phyloP scores from a whole-genome alignment of 352 stramenopile genomes.

The Phytophthora sojae region DNA sequence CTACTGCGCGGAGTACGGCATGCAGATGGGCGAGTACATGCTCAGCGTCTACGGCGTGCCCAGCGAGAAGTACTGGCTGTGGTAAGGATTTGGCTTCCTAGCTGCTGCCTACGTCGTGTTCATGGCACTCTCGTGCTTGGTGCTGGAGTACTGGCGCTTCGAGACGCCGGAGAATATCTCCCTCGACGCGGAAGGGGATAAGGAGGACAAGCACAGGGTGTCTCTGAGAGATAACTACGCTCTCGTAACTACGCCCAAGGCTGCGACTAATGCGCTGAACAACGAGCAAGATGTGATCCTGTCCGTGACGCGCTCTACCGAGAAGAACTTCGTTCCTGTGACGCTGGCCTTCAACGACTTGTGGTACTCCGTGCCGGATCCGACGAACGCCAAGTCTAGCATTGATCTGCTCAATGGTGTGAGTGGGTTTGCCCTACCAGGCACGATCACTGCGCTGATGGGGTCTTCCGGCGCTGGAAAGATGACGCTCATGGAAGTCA shows the following conservation, averaged over 20 bases:
- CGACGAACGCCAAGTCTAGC: constrained; percentile 47
- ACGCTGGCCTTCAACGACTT: constrained; percentile 51
- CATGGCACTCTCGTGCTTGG: constrained; percentile 41
- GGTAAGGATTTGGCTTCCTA: constrained; percentile 41
- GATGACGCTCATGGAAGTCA: constrained; percentile 29
- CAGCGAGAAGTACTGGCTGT: constrained; percentile 44
- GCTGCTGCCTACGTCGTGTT: constrained; percentile 41
- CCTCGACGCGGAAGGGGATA: not conserved
- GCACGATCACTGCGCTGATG: constrained; percentile 90
- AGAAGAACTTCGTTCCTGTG: constrained; percentile 54
- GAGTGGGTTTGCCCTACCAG: constrained; percentile 63
- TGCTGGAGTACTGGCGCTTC: constrained; percentile 47
- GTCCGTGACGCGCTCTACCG: constrained; percentile 54
- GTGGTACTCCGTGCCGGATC: constrained; percentile 45
- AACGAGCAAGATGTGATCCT: constrained; percentile 10
- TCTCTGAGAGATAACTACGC: constrained; percentile 16
- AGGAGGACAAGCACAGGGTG: not conserved
- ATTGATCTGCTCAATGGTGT: constrained; percentile 81
- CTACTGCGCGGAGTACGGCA: constrained; percentile 45
- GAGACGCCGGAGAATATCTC: constrained; percentile 24
- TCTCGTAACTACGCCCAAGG: constrained; percentile 9
- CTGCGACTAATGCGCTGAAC: not conserved
- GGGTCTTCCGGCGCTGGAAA: constrained; percentile 79
- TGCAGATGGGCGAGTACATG: constrained; percentile 43
- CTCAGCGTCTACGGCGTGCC: constrained; percentile 45